These are phyloP conservation scores for Nepenthes gracilis DNA, from an alignment of 148 eudicot genomes.

Conservation along the genomic window DNA sequence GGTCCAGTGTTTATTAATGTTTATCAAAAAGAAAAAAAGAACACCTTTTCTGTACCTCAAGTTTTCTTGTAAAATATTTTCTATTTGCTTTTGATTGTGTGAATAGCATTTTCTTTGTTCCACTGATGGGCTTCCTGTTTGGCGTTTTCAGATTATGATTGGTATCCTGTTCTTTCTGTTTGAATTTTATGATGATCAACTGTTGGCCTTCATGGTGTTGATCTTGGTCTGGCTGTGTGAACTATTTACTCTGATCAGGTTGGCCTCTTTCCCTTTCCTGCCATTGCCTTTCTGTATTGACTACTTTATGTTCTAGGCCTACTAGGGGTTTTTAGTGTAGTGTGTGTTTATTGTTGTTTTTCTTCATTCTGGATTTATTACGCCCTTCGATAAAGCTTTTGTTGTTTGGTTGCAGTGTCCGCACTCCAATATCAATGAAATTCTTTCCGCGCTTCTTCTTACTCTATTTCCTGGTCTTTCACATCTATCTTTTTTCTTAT, in stretches of 20 bases:
- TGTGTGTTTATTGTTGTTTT: neutral
- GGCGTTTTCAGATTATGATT: slow-evolving; percentile 79
- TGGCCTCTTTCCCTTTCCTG: slow-evolving; percentile 5
- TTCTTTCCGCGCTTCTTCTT: slow-evolving; percentile 97
- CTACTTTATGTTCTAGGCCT: no score
- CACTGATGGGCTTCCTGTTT: slow-evolving; percentile 3
- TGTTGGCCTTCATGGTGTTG: slow-evolving; percentile 96
- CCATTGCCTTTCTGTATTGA: neutral
- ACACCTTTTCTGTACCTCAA: no score
- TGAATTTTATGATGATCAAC: slow-evolving; percentile 97
- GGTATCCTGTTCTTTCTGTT: slow-evolving; percentile 94
- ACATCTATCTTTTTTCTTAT: slow-evolving; percentile 92
- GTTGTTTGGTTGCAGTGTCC: slow-evolving; percentile 63
- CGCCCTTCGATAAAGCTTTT: neutral
- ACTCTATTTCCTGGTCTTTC: slow-evolving; percentile 93
- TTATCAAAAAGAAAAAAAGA: neutral
- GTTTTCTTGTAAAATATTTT: neutral
- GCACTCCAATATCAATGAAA: slow-evolving; percentile 98
- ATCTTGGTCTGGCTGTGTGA: slow-evolving; percentile 98
- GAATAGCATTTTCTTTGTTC: neutral
- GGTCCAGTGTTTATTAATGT: neutral
- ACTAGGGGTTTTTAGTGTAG: no score
- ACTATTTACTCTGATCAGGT: slow-evolving; percentile 96
- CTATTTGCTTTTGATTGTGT: neutral
- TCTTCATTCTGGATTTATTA: neutral